These are phyloP conservation scores for Didymella exigua DNA, from an alignment of 2,329 filamentous ascomycete species.

Conservation along the genomic window DNA sequence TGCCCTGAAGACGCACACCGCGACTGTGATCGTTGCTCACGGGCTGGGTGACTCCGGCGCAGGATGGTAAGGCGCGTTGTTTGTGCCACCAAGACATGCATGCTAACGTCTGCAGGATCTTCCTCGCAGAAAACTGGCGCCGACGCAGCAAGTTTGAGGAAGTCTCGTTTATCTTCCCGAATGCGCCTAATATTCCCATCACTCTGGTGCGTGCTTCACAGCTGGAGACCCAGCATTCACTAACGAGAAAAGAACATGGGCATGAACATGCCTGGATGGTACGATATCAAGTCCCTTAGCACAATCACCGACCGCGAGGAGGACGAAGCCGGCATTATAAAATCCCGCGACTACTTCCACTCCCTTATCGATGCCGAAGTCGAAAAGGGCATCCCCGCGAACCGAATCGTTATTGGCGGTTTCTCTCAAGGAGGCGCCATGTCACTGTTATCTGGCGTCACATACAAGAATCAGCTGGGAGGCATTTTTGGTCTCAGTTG, in stretches of 20 bases:
- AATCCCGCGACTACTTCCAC: slow-evolving; percentile 77
- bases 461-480: slow-evolving; percentile 74
- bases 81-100: slow-evolving; percentile 2
- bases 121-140: slow-evolving; percentile 86
- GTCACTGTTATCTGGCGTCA: slow-evolving; percentile 79
- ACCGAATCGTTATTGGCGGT: slow-evolving; percentile 83
- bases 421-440: slow-evolving; percentile 90
- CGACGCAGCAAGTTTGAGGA: slow-evolving; percentile 79
- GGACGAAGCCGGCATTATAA: slow-evolving; percentile 75
- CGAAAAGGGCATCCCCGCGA: slow-evolving; percentile 76
- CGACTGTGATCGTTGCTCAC: slow-evolving; percentile 92
- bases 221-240: not conserved
- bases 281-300: slow-evolving; percentile 67
- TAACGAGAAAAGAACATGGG: slow-evolving; percentile 67
- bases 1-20: slow-evolving; percentile 82
- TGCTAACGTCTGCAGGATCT: slow-evolving; percentile 59
- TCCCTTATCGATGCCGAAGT: slow-evolving; percentile 80
- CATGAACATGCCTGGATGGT: slow-evolving; percentile 86
- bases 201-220: slow-evolving; percentile 65
- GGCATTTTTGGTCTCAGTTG: slow-evolving; percentile 85
- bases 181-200: slow-evolving; percentile 85
- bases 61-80: slow-evolving; percentile 65
- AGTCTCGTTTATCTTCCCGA: slow-evolving; percentile 92
- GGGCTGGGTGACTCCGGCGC: slow-evolving; percentile 82
- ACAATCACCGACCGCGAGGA: slow-evolving; percentile 56